A percentile compares a stretch with the other conserved stretches of the same genome.
phyloP scores from a whole-genome alignment of 768 basidiomycete species.

The Stropharia rugosoannulata region DNA sequence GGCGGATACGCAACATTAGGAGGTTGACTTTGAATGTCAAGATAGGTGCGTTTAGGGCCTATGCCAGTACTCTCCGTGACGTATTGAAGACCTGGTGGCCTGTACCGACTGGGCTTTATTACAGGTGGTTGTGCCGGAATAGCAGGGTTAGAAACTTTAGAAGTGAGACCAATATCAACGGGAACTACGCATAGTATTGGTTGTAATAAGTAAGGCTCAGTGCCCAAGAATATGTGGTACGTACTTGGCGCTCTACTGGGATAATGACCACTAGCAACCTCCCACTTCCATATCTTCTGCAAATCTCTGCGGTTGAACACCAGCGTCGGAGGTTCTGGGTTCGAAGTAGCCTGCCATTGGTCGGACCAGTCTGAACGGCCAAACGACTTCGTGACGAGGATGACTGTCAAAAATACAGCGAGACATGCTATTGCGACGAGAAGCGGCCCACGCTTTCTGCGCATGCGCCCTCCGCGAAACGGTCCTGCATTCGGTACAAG shows the following conservation, averaged over 20 bases:
- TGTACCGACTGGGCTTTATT: slow-evolving; percentile 49
- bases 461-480: slow-evolving; percentile 46
- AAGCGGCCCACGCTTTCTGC: slow-evolving; percentile 54
- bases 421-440: slow-evolving; percentile 51
- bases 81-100: slow-evolving; percentile 39
- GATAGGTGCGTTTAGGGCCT: slow-evolving; percentile 76
- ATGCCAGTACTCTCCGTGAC: slow-evolving; percentile 57
- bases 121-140: slow-evolving; percentile 49
- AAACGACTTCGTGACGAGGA: slow-evolving; percentile 43
- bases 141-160: slow-evolving; percentile 64
- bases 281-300: slow-evolving; percentile 91
- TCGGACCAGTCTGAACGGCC: slow-evolving; percentile 42
- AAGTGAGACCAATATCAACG: slow-evolving; percentile 53
- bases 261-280: slow-evolving; percentile 86
- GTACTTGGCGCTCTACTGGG: slow-evolving; percentile 70
- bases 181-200: slow-evolving; percentile 46
- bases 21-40: slow-evolving; percentile 59
- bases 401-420: slow-evolving; percentile 46
- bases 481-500: slow-evolving; percentile 52
- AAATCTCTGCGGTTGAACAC: slow-evolving; percentile 71
- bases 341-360: slow-evolving; percentile 29
- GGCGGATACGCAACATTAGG: slow-evolving; percentile 78
- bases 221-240: slow-evolving; percentile 24
- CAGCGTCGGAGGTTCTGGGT: slow-evolving; percentile 60
- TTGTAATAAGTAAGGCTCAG: not conserved